Evolutionary conservation across 306 rosid genomes (phyloP).

Genomic region (Dicorynia guianensis): DNA sequence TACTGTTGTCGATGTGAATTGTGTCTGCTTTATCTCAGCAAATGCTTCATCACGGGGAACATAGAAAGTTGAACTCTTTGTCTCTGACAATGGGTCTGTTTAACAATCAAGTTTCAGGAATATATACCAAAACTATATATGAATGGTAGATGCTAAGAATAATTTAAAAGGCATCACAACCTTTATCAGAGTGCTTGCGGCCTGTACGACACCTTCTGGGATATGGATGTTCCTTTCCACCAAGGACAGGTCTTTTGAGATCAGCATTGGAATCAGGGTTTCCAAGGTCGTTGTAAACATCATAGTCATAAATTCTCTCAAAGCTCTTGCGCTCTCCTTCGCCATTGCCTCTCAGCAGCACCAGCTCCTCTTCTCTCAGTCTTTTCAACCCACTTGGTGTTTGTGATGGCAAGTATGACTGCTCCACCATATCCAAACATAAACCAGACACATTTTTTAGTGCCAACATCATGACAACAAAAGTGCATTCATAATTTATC

Average conservation of each 20-base stretch:
- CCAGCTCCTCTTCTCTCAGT: constrained; percentile 65
- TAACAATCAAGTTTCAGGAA: too few species aligned
- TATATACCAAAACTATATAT: background rate
- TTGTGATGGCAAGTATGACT: constrained; percentile 69
- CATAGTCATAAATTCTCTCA: constrained; percentile 78
- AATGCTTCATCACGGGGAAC: constrained; percentile 72
- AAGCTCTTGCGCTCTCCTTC: constrained; percentile 57
- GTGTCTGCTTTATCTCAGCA: constrained; percentile 48
- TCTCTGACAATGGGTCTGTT: constrained; percentile 58
- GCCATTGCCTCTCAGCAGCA: constrained; percentile 59
- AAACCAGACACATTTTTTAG: background rate
- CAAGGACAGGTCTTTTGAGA: constrained; percentile 69
- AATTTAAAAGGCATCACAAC: constrained; percentile 26
- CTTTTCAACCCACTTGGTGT: constrained; percentile 69
- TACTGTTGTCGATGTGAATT: constrained; percentile 46
- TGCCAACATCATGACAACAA: too few species aligned
- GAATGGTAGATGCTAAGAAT: background rate
- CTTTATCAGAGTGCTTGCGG: constrained; percentile 50
- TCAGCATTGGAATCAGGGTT: constrained; percentile 52
- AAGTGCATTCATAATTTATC: too few species aligned
- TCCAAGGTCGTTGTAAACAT: constrained; percentile 72
- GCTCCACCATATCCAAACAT: background rate
- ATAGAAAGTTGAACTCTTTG: constrained; percentile 35
- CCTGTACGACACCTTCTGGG: constrained; percentile 79
- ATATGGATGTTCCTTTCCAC: constrained; percentile 62